A percentile compares a stretch with the other conserved stretches of the same genome.
Evolutionary conservation across 2,329 filamentous ascomycete species (phyloP).

Genomic region (Ceratocystis alfenasii): DNA sequence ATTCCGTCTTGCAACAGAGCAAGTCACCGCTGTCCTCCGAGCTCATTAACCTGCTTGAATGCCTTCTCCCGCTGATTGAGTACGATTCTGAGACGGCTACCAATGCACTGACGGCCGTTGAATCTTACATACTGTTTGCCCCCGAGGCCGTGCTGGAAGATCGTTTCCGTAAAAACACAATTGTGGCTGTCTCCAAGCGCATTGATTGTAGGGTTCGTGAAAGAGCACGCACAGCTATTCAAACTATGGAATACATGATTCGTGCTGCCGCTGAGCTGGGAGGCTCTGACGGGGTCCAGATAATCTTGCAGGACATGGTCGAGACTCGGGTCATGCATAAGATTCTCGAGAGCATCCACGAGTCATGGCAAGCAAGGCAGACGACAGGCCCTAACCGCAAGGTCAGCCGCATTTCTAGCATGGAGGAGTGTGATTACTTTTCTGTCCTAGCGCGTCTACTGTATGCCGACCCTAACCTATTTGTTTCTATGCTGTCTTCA

Average conservation of each 20-base stretch:
- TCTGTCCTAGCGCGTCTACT: slow-evolving; percentile 68
- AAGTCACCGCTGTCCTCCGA: slow-evolving; percentile 48
- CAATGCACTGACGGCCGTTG: slow-evolving; percentile 51
- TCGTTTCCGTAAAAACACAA: slow-evolving; percentile 39
- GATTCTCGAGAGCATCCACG: slow-evolving; percentile 54
- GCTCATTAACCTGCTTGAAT: slow-evolving; percentile 50
- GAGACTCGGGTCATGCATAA: slow-evolving; percentile 50
- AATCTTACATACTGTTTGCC: slow-evolving; percentile 59
- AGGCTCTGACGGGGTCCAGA: slow-evolving; percentile 45
- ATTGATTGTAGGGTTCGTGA: slow-evolving; percentile 46
- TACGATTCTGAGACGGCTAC: slow-evolving; percentile 52
- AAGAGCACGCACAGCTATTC: slow-evolving; percentile 44
- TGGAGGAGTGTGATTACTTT: slow-evolving; percentile 77
- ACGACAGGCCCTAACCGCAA: slow-evolving; percentile 69
- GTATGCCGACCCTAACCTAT: slow-evolving; percentile 56
- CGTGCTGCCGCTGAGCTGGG: slow-evolving; percentile 51
- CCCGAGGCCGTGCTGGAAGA: slow-evolving; percentile 54
- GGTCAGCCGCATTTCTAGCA: slow-evolving; percentile 55
- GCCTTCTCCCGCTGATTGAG: slow-evolving; percentile 53
- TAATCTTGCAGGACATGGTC: slow-evolving; percentile 55
- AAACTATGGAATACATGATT: slow-evolving; percentile 54
- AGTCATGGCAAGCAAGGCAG: slow-evolving; percentile 62
- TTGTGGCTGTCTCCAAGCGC: slow-evolving; percentile 39
- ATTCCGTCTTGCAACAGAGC: slow-evolving; percentile 57
- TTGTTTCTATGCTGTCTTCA: slow-evolving; percentile 46